Evolutionary conservation across 768 basidiomycete genomes (phyloP).

Genomic region (Tylopilus sp.): DNA sequence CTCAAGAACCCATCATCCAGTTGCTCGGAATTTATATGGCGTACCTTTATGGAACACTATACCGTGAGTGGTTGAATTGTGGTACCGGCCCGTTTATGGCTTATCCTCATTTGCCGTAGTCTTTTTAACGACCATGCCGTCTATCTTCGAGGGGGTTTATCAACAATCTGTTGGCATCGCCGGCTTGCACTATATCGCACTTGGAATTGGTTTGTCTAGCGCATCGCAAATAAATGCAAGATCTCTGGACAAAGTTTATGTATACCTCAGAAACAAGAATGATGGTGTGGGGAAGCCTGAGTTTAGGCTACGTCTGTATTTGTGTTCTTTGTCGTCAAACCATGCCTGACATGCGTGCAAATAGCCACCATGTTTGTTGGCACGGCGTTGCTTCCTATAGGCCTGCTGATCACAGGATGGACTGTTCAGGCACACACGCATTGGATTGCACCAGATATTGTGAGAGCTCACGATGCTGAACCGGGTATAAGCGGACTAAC

Average conservation of each 20-base stretch:
- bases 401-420: constrained; percentile 72
- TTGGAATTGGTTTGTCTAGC: constrained; percentile 57
- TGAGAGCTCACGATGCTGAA: constrained; percentile 25
- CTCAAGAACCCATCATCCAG: constrained; percentile 62
- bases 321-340: background rate
- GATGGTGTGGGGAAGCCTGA: constrained; percentile 55
- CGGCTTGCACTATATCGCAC: constrained; percentile 67
- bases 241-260: constrained; percentile 53
- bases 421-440: constrained; percentile 50
- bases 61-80: constrained; percentile 37
- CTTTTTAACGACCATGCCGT: constrained; percentile 62
- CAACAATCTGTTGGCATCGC: constrained; percentile 52
- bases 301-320: constrained; percentile 43
- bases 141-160: constrained; percentile 56
- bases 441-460: constrained; percentile 73
- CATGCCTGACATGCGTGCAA: constrained; percentile 3
- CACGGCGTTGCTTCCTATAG: constrained; percentile 57
- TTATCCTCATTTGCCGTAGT: constrained; percentile 37
- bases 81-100: background rate
- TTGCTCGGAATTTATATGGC: constrained; percentile 67
- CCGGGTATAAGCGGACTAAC: background rate
- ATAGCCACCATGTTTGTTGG: constrained; percentile 59
- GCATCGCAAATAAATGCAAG: constrained; percentile 55
- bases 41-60: constrained; percentile 61
- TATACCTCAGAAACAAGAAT: constrained; percentile 47